Evolutionary conservation across 441 rosid genomes (phyloP), one percentile per base, ranked within the genome.

Genomic region (Jatropha podagrica): DNA sequence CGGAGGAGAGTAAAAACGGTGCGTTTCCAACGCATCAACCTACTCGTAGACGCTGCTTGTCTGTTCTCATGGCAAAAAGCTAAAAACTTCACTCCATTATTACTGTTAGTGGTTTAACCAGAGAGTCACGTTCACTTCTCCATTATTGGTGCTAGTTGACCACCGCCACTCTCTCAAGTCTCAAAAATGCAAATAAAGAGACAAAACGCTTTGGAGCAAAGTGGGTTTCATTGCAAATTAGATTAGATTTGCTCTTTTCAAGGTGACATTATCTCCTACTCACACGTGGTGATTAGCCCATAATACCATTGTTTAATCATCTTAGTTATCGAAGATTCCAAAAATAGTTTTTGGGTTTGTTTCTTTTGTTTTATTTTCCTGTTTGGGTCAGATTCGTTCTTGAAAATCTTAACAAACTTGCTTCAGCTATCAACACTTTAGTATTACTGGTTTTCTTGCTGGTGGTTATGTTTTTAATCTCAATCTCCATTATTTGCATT

Each of bases 391-490:
- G 72, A 69, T 81, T 79, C 75, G 27, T 40, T 73, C 73, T 38
- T n/a, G n/a, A 52, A 52, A 52, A 23, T 54, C 60, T 23, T 26
- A 70, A 41, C 73, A 56, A 69, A 72, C 4, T 66, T 48, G 44
- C 74, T 41, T 46, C 59, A 27, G 68, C 52, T 51, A 42, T 13
- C 18, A 51, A 42, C 17, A 51, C 17, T 61, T 76, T 10, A 42
- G 49, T n/a, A 48, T 8, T 32, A 14, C 55, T 62, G 69, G 15
- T 10, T 58, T 58, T 58, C 58, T 65, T 46, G 37, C 44, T 75
- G 18, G 20, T 61, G 72, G 81, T 82, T 82, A 76, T 70, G 74
- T 54, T 52, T 56, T 38, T 41, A 41, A 60, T 59, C 52, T 67
- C 46, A 0, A 49, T 64, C 63, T 75, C 67, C 56, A 52, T 58